Percentiles rank a stretch among this genome's conserved stretches.
Conservation (phyloP, 345 rosid genomes). For the Nasturtium officinale region DNA sequence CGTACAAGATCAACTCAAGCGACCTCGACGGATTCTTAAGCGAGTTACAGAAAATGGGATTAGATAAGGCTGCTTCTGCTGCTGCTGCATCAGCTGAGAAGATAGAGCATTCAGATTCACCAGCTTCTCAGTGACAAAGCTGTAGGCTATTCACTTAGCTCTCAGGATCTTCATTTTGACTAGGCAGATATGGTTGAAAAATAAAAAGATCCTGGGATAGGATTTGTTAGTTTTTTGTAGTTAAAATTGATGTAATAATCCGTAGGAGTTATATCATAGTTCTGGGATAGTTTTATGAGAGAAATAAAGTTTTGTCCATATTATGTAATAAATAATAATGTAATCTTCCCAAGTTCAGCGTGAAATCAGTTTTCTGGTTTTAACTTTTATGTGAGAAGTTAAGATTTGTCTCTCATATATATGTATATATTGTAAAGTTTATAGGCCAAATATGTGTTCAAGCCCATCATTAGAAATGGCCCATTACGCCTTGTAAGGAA, state of each 20-base stretch:
- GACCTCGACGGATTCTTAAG: constrained; percentile 64
- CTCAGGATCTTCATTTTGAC: constrained; percentile 7
- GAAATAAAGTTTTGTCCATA: not conserved
- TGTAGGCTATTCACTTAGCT: not conserved
- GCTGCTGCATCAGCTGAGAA: constrained; percentile 66
- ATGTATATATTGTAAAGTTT: not conserved
- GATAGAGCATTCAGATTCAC: constrained; percentile 24
- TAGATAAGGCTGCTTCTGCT: constrained; percentile 66
- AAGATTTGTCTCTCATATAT: not conserved
- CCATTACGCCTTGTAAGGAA: too few relatives aligned
- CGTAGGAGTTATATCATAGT: not conserved
- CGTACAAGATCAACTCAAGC: constrained; percentile 61
- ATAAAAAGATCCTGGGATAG: constrained; percentile 7
- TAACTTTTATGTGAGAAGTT: too few relatives aligned
- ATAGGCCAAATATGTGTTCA: not conserved
- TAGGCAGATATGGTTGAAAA: constrained; percentile 3
- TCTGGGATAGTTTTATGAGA: not conserved
- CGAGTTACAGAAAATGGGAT: constrained; percentile 72
- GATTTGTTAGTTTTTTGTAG: not conserved
- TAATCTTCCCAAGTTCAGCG: too few relatives aligned
- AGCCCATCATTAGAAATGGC: constrained; percentile 15
- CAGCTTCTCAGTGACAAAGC: constrained; percentile 26
- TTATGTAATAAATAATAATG: too few relatives aligned
- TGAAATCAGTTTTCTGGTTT: too few relatives aligned
- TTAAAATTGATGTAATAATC: not conserved